Base-by-base conservation (phyloP, 2,329 filamentous ascomycete species). In the Gyromitra esculenta region DNA sequence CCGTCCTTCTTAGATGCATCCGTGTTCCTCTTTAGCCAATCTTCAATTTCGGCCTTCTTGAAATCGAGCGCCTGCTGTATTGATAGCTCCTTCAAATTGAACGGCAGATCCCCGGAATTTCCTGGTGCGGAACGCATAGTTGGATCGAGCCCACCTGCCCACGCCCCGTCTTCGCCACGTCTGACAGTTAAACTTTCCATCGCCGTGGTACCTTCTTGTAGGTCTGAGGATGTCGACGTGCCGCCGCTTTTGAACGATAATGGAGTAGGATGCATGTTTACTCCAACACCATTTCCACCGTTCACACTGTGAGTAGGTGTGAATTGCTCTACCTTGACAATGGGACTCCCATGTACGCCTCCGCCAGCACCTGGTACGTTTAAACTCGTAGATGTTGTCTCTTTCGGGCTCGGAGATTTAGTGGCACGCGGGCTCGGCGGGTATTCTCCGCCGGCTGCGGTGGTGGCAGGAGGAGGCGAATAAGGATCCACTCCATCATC, bases 21-120 rank as follows among this genome's bases (percentile, higher is more conserved):
- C 9, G 57, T n/a, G 37, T 77, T 54, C 50, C 57, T 73, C 18
- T 54, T 81, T 56, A 81, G 79, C 83, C 83, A 84, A 57, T 82
- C 81, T 35, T 82, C 73, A 9, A 84, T 81, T 65, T 83, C 81
- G 18, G 67, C 76, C 41, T 82, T 83, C 67, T 82, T 83, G 25
- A 74, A 70, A 8, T 81, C 75, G 8, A 82, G 77, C n/a, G 79
- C 78, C 11, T 80, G 78, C 50, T 77, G 75, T 37, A 81, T 76
- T 64, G 82, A 81, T 75, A 82, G 80, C 39, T 84, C 81, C 59
- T 82, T 83, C 11, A 83, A 72, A 54, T 74, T 76, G 9, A 77
- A 78, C 35, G 64, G 62, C 8, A 79, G 48, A 50, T 74, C 77
- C 52, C 64, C 70, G 21, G 60, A 48, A 25, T 71, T 68, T 0